These are phyloP conservation scores for Fraxinus paxiana DNA, from an alignment of 305 asterid species.

Conservation along the genomic window DNA sequence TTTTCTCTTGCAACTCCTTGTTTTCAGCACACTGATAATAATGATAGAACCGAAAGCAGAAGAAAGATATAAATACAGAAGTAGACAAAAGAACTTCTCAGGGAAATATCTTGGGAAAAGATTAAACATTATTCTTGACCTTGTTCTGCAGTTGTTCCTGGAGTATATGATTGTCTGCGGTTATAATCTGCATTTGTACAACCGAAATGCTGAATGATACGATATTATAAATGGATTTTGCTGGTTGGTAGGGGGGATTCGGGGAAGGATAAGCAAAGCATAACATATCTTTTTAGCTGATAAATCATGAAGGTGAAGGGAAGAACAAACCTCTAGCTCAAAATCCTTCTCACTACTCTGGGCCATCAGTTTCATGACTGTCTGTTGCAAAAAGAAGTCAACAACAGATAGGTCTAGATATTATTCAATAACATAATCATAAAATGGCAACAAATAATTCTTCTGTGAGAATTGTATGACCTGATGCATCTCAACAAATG, in stretches of 20 bases:
- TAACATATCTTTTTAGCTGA: neutral
- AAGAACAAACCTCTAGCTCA: slow-evolving; percentile 44
- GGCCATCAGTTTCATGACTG: slow-evolving; percentile 40
- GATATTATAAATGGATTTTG: neutral
- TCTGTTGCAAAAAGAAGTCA: slow-evolving; percentile 38
- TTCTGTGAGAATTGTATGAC: neutral
- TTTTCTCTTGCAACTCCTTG: slow-evolving; percentile 63
- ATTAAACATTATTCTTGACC: slow-evolving; percentile 35
- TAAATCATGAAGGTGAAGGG: neutral
- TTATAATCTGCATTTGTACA: slow-evolving; percentile 62
- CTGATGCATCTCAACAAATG: slow-evolving; percentile 54
- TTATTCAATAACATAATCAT: neutral
- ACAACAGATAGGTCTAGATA: neutral
- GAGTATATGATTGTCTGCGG: slow-evolving; percentile 91
- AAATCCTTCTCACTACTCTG: slow-evolving; percentile 47
- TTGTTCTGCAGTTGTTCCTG: slow-evolving; percentile 89
- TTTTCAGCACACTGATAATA: slow-evolving; percentile 65
- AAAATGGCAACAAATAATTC: neutral
- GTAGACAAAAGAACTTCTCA: neutral
- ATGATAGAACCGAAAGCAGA: slow-evolving; percentile 22
- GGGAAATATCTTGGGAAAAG: neutral
- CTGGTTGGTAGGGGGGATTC: neutral
- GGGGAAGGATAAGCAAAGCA: neutral
- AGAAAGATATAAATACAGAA: neutral
- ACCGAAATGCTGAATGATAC: slow-evolving; percentile 21